A percentile compares a stretch with the other conserved stretches of the same genome.
Evolutionary conservation across 305 asterid species (phyloP).

Genomic region (Solanum hybrid): DNA sequence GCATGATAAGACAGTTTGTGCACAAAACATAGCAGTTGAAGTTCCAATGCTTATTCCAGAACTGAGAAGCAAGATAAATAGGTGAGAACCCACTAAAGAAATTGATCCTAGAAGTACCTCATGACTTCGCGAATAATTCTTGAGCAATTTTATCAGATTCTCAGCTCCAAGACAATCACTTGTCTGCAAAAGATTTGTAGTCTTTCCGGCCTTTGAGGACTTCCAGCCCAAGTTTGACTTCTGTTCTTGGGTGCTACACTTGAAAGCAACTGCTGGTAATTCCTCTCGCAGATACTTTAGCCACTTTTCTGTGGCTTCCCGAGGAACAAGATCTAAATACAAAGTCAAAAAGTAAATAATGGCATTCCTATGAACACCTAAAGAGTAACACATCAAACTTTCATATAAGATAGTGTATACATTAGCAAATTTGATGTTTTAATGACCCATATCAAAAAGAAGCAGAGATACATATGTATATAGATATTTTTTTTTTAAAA

Average conservation of each 20-base stretch:
- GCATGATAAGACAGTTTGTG: not conserved
- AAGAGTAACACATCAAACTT: not conserved
- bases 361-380: not conserved
- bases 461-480: not conserved
- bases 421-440: not conserved
- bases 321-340: constrained; percentile 79
- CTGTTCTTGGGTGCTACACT: constrained; percentile 94
- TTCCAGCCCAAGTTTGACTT: constrained; percentile 95
- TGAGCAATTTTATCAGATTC: constrained; percentile 53
- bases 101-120: constrained; percentile 35
- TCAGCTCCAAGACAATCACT: constrained; percentile 89
- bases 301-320: constrained; percentile 92
- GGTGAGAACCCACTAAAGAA: not conserved
- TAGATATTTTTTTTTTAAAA: not conserved
- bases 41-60: not conserved
- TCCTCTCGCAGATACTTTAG: constrained; percentile 91
- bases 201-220: constrained; percentile 43
- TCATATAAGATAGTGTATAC: not conserved
- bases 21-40: not conserved
- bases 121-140: constrained; percentile 84
- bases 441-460: not conserved
- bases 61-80: not conserved
- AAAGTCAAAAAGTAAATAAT: not conserved
- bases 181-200: constrained; percentile 39
- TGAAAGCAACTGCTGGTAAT: constrained; percentile 47